Conservation (phyloP, 202 grass and related monocot species). For the Eragrostis tef region DNA sequence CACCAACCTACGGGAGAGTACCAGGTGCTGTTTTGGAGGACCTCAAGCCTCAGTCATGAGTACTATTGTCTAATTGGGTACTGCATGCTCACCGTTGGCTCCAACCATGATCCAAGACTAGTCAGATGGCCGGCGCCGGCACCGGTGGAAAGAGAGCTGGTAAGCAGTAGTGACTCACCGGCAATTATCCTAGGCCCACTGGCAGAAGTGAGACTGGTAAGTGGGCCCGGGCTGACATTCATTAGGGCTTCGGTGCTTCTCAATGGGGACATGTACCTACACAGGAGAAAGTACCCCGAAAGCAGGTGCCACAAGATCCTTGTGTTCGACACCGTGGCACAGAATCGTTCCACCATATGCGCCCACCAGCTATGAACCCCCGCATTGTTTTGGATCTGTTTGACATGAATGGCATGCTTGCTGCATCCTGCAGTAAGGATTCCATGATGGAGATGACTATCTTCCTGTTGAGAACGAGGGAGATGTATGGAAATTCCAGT, state of each 20-base stretch:
- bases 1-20: neutral
- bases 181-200: no score
- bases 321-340: neutral
- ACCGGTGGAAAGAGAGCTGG: neutral
- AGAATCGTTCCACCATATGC: slow-evolving; percentile 22
- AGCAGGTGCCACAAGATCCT: neutral
- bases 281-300: neutral
- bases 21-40: neutral
- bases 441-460: neutral
- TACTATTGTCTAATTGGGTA: neutral
- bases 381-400: neutral
- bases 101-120: neutral
- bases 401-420: neutral
- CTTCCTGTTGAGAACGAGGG: neutral
- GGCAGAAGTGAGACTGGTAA: no score
- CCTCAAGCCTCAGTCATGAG: no score
- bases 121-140: neutral
- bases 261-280: slow-evolving; percentile 3
- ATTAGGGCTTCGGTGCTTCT: neutral
- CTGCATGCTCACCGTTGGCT: neutral
- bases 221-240: neutral
- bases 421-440: neutral
- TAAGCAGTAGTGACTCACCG: neutral
- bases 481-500: neutral
- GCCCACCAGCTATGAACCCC: neutral